Conservation (phyloP, 441 rosid genomes). For the Dalechampia spathulata region DNA sequence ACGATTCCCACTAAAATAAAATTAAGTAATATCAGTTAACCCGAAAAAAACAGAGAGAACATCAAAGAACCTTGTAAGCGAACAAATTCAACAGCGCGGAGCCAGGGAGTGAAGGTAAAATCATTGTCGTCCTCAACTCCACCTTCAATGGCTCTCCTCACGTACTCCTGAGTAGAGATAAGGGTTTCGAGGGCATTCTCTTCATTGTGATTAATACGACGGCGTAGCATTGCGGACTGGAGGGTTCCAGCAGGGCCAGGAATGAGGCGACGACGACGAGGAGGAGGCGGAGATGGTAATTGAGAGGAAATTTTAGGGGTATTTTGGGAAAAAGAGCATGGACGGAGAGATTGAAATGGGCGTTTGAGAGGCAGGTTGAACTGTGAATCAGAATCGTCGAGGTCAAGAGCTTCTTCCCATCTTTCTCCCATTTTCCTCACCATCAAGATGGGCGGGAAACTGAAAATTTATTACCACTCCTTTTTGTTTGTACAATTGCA, state of each 20-base stretch:
- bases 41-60: not conserved
- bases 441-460: not conserved
- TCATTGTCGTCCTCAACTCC: slow-evolving; percentile 44
- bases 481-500: too few species aligned
- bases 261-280: slow-evolving; percentile 18
- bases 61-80: slow-evolving; percentile 39
- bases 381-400: slow-evolving; percentile 49
- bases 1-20: not conserved
- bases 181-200: slow-evolving; percentile 23
- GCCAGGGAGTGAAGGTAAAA: slow-evolving; percentile 56
- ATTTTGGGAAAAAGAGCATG: not conserved
- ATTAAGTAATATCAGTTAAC: not conserved
- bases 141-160: slow-evolving; percentile 55
- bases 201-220: slow-evolving; percentile 32
- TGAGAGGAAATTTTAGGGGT: slow-evolving; percentile 7
- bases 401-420: slow-evolving; percentile 70
- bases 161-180: slow-evolving; percentile 66
- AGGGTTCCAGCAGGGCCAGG: slow-evolving; percentile 72
- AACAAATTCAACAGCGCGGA: slow-evolving; percentile 50
- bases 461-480: too few species aligned
- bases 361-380: slow-evolving; percentile 59
- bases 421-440: slow-evolving; percentile 11
- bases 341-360: slow-evolving; percentile 11
- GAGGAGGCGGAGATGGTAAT: slow-evolving; percentile 7
- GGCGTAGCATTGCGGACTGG: slow-evolving; percentile 57